A percentile compares a stretch with the other conserved stretches of the same genome.
phyloP scores from a whole-genome alignment of 169 alveolate species.

The Cryptosporidium andersoni region DNA sequence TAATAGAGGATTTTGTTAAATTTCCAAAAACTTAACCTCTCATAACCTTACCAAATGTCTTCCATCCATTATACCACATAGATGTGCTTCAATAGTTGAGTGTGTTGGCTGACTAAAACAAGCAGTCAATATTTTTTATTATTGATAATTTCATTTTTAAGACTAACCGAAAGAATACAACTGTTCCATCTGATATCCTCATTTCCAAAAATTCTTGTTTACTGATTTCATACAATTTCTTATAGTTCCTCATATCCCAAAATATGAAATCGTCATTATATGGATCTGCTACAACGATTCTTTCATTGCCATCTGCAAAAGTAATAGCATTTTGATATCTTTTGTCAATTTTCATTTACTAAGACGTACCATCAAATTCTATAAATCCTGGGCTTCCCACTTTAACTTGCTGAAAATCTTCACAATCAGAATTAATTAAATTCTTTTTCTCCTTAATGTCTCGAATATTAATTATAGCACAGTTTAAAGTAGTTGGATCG shows the following conservation, averaged over 20 bases:
- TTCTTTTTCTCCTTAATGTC: constrained; percentile 41
- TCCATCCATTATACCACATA: constrained; percentile 54
- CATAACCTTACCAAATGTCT: constrained; percentile 37
- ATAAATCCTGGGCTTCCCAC: constrained; percentile 71
- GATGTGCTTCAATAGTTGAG: constrained; percentile 68
- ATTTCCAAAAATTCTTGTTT: constrained; percentile 62
- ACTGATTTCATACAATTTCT: constrained; percentile 47
- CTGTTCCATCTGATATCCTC: constrained; percentile 71
- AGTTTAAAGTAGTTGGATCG: constrained; percentile 44
- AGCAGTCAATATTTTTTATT: neutral
- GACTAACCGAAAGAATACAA: constrained; percentile 59
- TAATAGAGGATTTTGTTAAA: neutral
- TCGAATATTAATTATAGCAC: constrained; percentile 53
- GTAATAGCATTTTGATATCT: neutral
- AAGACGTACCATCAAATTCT: constrained; percentile 65
- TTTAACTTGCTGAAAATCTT: constrained; percentile 52
- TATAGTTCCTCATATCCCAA: constrained; percentile 70
- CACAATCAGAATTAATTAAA: constrained; percentile 28
- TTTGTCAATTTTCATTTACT: neutral
- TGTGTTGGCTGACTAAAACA: constrained; percentile 57
- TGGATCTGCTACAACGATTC: constrained; percentile 70
- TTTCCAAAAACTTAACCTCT: neutral
- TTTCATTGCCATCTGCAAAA: constrained; percentile 63
- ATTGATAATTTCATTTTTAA: neutral
- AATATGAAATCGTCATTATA: constrained; percentile 59